A percentile compares a stretch with the other conserved stretches of the same genome.
Evolutionary conservation across 345 rosid genomes (phyloP).

Genomic region (Ailanthus altissimus): DNA sequence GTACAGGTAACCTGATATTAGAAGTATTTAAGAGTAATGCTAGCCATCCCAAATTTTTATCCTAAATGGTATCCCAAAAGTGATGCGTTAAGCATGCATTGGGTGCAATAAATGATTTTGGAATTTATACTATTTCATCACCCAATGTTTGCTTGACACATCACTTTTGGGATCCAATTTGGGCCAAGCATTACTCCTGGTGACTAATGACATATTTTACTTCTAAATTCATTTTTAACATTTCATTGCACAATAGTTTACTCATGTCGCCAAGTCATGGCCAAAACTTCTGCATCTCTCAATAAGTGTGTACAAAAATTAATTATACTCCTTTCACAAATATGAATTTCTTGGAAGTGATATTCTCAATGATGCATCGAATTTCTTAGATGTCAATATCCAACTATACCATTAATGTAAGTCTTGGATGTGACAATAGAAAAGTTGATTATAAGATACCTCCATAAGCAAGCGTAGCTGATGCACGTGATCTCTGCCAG

Average conservation of each 20-base stretch:
- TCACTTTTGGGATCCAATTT: too few relatives aligned
- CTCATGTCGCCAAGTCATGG: not conserved
- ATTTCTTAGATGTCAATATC: not conserved
- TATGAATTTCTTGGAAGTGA: not conserved
- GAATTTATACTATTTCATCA: too few relatives aligned
- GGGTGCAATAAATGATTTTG: too few relatives aligned
- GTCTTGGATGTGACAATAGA: not conserved
- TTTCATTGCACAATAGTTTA: not conserved
- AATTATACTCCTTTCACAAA: not conserved
- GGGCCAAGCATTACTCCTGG: too few relatives aligned
- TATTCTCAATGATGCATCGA: not conserved
- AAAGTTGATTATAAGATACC: slow-evolving; percentile 41
- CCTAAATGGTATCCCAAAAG: too few relatives aligned
- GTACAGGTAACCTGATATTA: not conserved
- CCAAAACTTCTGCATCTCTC: not conserved
- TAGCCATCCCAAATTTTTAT: too few relatives aligned
- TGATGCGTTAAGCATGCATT: too few relatives aligned
- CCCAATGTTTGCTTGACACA: too few relatives aligned
- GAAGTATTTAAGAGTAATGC: not conserved
- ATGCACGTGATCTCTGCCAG: slow-evolving; percentile 83
- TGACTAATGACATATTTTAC: not conserved
- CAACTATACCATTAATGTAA: not conserved
- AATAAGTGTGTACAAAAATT: not conserved
- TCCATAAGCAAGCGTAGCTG: slow-evolving; percentile 86
- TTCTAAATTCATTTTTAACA: not conserved